Conservation (phyloP, 225 moss, liverwort and hornwort species). For the Physcomitrellopsis africana region DNA sequence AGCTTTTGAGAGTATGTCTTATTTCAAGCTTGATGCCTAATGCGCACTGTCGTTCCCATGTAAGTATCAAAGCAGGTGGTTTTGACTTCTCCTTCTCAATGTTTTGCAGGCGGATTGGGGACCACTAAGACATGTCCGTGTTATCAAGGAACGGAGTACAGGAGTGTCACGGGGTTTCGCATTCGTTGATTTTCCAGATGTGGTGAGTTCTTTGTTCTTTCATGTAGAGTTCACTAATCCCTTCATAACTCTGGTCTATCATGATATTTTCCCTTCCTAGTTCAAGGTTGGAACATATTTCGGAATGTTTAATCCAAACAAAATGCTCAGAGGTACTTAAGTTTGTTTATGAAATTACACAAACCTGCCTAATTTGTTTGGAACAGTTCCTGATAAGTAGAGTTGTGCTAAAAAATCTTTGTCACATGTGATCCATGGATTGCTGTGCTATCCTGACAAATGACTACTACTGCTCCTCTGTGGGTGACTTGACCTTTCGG, state of each 20-base stretch:
- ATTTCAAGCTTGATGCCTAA: constrained; percentile 1
- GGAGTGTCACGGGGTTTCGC: constrained; percentile 97
- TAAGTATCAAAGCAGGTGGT: constrained; percentile 15
- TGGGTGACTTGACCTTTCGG: neutral
- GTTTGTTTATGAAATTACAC: neutral
- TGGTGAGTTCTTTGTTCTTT: constrained; percentile 59
- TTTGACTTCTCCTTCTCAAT: constrained; percentile 4
- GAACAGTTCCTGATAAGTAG: neutral
- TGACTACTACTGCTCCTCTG: neutral
- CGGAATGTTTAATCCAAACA: too few species aligned
- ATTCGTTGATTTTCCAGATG: constrained; percentile 93
- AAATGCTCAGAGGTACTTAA: neutral
- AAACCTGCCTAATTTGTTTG: neutral
- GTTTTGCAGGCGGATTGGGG: constrained; percentile 92
- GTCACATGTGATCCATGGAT: neutral
- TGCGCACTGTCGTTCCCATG: constrained; percentile 7
- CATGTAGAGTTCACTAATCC: neutral
- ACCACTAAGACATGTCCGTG: constrained; percentile 92
- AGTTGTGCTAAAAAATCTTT: neutral
- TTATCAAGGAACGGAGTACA: constrained; percentile 96
- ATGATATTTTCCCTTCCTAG: neutral
- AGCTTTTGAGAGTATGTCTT: neutral
- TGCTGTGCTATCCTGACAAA: neutral
- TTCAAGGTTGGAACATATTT: neutral
- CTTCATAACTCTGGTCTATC: neutral